Percentiles rank a stretch among this genome's conserved stretches.
phyloP scores from a whole-genome alignment of 257 asterid genomes.

The Scutellaria baicalensis region DNA sequence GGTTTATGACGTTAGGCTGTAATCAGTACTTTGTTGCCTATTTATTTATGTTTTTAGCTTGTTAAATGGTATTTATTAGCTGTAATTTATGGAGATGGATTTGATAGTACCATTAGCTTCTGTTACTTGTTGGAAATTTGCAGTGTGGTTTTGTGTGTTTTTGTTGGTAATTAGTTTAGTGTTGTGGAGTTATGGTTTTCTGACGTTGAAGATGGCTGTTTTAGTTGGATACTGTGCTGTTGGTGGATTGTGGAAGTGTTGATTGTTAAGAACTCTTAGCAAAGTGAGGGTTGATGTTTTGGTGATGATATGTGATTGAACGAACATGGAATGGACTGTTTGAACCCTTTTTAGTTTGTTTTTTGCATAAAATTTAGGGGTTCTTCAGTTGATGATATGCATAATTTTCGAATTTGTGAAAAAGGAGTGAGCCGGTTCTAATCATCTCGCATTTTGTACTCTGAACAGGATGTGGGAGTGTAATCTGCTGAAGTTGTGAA shows the following conservation, averaged over 20 bases:
- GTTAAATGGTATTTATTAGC: slow-evolving; percentile 1
- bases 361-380: background rate
- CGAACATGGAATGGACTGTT: background rate
- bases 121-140: background rate
- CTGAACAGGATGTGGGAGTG: slow-evolving; percentile 19
- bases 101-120: background rate
- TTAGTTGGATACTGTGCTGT: background rate
- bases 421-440: background rate
- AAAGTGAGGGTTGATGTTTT: background rate
- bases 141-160: background rate
- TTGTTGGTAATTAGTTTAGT: background rate
- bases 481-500: slow-evolving; percentile 15
- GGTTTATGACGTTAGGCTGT: slow-evolving; percentile 10
- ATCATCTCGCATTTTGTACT: slow-evolving; percentile 4
- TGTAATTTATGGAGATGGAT: background rate
- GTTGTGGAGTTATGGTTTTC: background rate
- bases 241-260: background rate
- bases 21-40: background rate
- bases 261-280: background rate
- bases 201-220: background rate
- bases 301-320: background rate
- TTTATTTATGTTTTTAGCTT: background rate
- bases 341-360: background rate
- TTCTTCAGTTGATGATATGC: background rate
- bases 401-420: background rate